Percentiles rank a stretch among this genome's conserved stretches.
These are phyloP conservation scores for Sporobolomyces phaffii DNA, from an alignment of 768 basidiomycete genomes.

Conservation along the genomic window DNA sequence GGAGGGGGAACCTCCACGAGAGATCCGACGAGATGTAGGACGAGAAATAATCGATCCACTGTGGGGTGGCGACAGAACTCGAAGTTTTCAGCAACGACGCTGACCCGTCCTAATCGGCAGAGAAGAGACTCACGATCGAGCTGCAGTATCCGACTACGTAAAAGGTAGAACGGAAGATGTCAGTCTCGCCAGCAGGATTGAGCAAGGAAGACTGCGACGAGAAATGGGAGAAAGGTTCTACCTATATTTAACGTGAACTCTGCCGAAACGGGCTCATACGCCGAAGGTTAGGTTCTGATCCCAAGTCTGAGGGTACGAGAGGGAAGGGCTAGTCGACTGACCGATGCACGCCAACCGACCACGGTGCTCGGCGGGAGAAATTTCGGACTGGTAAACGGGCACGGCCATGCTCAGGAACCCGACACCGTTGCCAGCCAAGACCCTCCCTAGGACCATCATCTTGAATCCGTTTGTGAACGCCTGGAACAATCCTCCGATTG, in stretches of 20 bases:
- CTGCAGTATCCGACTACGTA: conserved; percentile 85
- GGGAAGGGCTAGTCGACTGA: background rate
- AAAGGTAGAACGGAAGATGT: background rate
- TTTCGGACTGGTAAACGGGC: conserved; percentile 85
- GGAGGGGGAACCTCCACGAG: conserved; percentile 86
- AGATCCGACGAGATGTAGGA: conserved; percentile 77
- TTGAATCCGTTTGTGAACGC: conserved; percentile 71
- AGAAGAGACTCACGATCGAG: conserved; percentile 64
- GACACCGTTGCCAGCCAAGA: conserved; percentile 82
- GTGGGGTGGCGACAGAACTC: background rate
- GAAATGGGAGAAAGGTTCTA: background rate
- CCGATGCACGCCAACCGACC: conserved; percentile 82
- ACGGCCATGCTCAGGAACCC: conserved; percentile 89
- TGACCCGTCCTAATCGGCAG: background rate
- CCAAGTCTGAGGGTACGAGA: too few species aligned
- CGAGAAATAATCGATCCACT: conserved; percentile 94
- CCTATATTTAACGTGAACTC: conserved; percentile 16
- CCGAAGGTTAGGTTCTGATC: too few species aligned
- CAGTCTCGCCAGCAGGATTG: conserved; percentile 1
- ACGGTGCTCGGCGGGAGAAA: conserved; percentile 82
- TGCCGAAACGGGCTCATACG: background rate
- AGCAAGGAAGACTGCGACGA: background rate
- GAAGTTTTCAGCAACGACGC: background rate
- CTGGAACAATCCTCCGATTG: conserved; percentile 77
- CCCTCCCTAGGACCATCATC: conserved; percentile 73